A percentile compares a stretch with the other conserved stretches of the same genome.
phyloP scores from a whole-genome alignment of 345 rosid species.

The Microcos paniculata region DNA sequence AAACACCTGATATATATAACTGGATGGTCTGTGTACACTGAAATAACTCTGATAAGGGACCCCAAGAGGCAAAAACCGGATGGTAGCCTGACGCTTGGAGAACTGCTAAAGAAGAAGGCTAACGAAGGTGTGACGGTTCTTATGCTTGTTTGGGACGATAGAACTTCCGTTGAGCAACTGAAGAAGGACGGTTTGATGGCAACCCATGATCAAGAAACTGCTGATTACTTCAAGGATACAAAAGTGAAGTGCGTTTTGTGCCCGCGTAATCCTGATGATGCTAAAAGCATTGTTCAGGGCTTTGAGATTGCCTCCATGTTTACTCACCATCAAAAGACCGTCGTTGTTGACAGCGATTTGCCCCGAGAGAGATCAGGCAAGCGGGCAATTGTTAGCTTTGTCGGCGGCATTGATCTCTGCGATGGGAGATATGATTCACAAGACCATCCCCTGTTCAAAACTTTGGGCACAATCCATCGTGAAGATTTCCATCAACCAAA shows the following conservation, averaged over 20 bases:
- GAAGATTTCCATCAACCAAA: slow-evolving; percentile 23
- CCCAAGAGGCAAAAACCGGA: background rate
- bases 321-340: slow-evolving; percentile 19
- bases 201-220: slow-evolving; percentile 16
- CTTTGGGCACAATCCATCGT: background rate
- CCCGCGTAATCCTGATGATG: slow-evolving; percentile 13
- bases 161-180: slow-evolving; percentile 4
- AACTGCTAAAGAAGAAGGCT: slow-evolving; percentile 12
- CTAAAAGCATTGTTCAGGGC: background rate
- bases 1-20: slow-evolving; percentile 13
- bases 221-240: background rate
- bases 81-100: background rate
- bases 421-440: slow-evolving; percentile 19
- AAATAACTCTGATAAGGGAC: slow-evolving; percentile 11
- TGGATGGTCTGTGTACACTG: slow-evolving; percentile 19
- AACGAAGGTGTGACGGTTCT: slow-evolving; percentile 5
- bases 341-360: slow-evolving; percentile 6
- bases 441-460: slow-evolving; percentile 12
- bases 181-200: slow-evolving; percentile 20
- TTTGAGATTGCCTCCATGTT: slow-evolving; percentile 12
- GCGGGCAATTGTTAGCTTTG: slow-evolving; percentile 9
- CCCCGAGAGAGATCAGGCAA: background rate
- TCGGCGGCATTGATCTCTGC: slow-evolving; percentile 21
- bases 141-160: slow-evolving; percentile 20
- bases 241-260: slow-evolving; percentile 12